Base-by-base conservation (phyloP, 495 filamentous ascomycete genomes). In the Penicillium fimorum region DNA sequence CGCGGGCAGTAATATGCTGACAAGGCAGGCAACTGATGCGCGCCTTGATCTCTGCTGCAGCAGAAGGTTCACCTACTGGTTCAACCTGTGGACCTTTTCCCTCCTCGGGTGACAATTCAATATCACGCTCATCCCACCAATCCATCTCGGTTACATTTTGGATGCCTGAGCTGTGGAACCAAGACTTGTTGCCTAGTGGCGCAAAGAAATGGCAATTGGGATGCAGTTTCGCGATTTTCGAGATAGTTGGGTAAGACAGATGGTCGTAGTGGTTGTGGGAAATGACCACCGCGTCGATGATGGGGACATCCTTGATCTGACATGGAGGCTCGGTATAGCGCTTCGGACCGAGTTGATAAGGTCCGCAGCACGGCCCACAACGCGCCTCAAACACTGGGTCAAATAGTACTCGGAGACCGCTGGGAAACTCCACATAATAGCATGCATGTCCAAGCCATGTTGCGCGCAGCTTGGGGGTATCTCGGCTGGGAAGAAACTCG, bases 361-460 rank as follows among this genome's bases (percentile, higher is more conserved):
- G 93, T 18, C 84, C 83, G 68, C 93, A 98, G 52, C 91, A 79
- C 1, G 93, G 94, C 22, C 84, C 83, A 68, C 94, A 98, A 47
- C 91, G 86, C 52, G 88, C 82, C 59, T 92, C 90, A 56, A 98
- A 96, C 15, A 98, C 93, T 2, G 94, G 94, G 68, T 98, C 94
- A 69, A 97, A 97, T 11, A 98, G 81, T 2, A 96, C 91, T 38
- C 93, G 85, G 20, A 98, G 76, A 1, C 94, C 94, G 50, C 79
- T 74, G 15, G 94, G 93, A 63, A 96, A 97, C 68, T 97, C 94
- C 50, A 96, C 86, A 66, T 89, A 90, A 70, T 91, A 96, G 73
- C 91, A 96, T 1, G 94, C 92, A 72, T 98, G 94, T 10, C 94
- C 94, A 5, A 98, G 83, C 94, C 94, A 98, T 32, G 94, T 98